Evolutionary conservation across 306 rosid species (phyloP).

Genomic region (Benincasa hispida): DNA sequence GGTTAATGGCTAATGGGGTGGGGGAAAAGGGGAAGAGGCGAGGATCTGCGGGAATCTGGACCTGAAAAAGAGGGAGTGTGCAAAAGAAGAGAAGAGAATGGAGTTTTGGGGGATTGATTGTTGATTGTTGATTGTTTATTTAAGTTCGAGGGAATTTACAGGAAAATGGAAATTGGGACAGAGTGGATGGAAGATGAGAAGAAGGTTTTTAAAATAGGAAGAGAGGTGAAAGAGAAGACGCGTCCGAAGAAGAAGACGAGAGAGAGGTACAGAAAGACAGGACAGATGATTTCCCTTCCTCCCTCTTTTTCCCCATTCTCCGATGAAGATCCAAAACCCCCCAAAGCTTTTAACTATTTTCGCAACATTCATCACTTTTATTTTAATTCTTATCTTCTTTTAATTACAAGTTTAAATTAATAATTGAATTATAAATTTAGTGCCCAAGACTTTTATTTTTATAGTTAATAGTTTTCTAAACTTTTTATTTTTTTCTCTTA

Average conservation of each 20-base stretch:
- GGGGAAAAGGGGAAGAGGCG: neutral
- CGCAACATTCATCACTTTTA: neutral
- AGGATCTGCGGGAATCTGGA: neutral
- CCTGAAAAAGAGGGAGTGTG: neutral
- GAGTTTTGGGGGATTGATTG: neutral
- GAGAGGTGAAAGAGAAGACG: neutral
- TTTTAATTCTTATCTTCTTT: neutral
- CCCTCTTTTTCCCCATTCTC: constrained; percentile 2
- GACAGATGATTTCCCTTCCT: neutral
- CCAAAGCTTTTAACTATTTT: constrained; percentile 3
- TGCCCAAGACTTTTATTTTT: no score
- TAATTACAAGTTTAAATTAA: no score
- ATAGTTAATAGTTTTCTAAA: no score
- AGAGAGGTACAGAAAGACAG: neutral
- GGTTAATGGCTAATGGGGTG: neutral
- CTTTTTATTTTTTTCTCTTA: no score
- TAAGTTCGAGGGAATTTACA: neutral
- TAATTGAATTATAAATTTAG: no score
- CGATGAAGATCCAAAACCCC: neutral
- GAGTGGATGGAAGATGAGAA: neutral
- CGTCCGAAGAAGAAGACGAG: neutral
- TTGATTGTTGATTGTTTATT: no score
- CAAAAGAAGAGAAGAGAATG: neutral
- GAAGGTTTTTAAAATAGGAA: neutral
- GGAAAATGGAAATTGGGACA: neutral